These are phyloP conservation scores for Orbilia blumenaviensis DNA, from an alignment of 2,329 filamentous ascomycete genomes.

Conservation along the genomic window DNA sequence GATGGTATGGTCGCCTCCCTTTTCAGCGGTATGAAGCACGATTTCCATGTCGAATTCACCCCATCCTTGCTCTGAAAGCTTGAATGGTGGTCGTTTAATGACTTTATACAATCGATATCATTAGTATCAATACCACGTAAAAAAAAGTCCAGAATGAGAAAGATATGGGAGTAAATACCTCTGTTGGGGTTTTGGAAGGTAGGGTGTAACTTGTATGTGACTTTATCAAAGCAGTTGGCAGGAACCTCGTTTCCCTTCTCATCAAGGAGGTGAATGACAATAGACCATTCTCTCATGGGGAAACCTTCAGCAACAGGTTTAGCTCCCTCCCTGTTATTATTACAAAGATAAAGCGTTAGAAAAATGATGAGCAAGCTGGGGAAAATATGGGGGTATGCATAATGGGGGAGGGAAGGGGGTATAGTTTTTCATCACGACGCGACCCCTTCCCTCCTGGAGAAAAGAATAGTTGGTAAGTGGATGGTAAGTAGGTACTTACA, in stretches of 20 bases:
- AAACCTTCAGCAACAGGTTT: conserved; percentile 84
- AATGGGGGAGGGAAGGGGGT: not conserved
- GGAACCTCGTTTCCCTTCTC: conserved; percentile 84
- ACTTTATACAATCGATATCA: conserved; percentile 64
- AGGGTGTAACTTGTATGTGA: conserved; percentile 90
- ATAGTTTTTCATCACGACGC: too few relatives aligned
- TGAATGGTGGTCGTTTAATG: conserved; percentile 85
- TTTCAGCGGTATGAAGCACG: conserved; percentile 81
- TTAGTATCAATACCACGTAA: not conserved
- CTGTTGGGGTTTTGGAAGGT: conserved; percentile 88
- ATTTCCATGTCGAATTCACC: conserved; percentile 97
- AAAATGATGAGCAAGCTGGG: too few relatives aligned
- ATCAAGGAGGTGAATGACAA: conserved; percentile 84
- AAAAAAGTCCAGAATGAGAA: not conserved
- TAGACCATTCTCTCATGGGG: conserved; percentile 91
- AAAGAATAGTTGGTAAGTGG: too few relatives aligned
- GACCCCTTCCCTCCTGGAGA: too few relatives aligned
- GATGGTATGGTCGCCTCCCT: conserved; percentile 80
- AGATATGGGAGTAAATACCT: conserved; percentile 68
- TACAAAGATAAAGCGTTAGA: not conserved
- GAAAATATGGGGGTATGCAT: not conserved
- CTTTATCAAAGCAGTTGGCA: conserved; percentile 83
- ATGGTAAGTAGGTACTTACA: conserved; percentile 79
- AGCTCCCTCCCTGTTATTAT: conserved; percentile 53
- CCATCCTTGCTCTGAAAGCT: conserved; percentile 93